Evolutionary conservation across 371 early-diverging fungal species (phyloP).

Genomic region (Coemansia sp.): DNA sequence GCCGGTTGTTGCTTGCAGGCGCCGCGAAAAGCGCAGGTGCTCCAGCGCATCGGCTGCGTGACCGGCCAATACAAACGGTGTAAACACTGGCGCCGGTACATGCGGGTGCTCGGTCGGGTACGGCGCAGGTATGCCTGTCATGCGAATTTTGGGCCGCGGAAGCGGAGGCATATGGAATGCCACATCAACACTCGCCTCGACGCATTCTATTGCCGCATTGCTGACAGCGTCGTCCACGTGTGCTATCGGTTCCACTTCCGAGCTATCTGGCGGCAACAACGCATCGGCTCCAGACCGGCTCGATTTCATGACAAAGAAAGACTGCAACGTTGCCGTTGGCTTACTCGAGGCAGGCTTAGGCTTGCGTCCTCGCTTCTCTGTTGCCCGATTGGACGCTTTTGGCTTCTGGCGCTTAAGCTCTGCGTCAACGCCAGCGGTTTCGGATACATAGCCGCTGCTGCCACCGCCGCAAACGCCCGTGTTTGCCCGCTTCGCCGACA

Average conservation of each 20-base stretch:
- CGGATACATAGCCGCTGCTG: neutral
- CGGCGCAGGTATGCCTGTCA: conserved; percentile 27
- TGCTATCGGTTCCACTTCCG: too few species aligned
- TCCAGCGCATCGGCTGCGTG: neutral
- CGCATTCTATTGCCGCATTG: neutral
- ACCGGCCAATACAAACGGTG: neutral
- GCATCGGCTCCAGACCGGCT: neutral
- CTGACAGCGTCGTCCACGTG: neutral
- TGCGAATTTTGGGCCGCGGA: conserved; percentile 14
- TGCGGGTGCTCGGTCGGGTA: conserved; percentile 28
- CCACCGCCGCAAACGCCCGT: neutral
- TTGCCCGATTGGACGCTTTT: neutral
- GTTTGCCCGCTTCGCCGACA: conserved; percentile 22
- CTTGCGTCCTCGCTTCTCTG: conserved; percentile 24
- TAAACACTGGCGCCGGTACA: conserved; percentile 19
- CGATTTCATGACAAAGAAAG: conserved; percentile 28
- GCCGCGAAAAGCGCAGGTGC: neutral
- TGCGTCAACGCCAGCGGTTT: neutral
- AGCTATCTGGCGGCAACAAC: neutral
- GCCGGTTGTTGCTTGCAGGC: neutral
- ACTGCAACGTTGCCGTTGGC: conserved; percentile 24
- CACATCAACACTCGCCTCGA: neutral
- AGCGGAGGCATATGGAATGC: neutral
- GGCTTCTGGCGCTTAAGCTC: conserved; percentile 31
- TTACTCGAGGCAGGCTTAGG: conserved; percentile 3